Base-by-base conservation (phyloP, 176 grass and related monocot genomes). In the Triticum turgidum region DNA sequence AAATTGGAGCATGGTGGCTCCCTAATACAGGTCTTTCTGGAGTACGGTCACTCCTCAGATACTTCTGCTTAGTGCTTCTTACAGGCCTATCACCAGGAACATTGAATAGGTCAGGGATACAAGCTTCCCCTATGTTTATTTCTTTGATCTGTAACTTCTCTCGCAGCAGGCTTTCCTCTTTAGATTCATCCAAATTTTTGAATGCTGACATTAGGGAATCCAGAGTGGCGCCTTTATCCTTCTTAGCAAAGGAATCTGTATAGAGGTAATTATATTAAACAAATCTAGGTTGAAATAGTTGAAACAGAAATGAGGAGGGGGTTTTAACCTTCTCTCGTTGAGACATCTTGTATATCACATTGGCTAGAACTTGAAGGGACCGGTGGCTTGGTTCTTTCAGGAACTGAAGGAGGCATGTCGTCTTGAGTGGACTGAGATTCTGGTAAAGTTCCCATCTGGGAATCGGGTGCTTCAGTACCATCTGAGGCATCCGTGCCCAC, bases 141-240 rank as follows among this genome's bases (percentile, higher is more conserved):
- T 88, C 82, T 84, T 81, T 74, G 30, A 95, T 39, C 22, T 90
- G 80, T 69, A 95, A 87, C 18, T 14, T 84, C 86, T 92, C 24
- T 13, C 76, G 70, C 11, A 92, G 14, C 24, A 92, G n/a, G 29
- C 70, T 75, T 79, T 83, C 76, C 47, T 77, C 90, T 75, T 92
- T 83, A 37, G 30, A 21, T 86, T 76, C 90, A 64, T 88, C 80
- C 64, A 92, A 74, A 29, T 61, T 63, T 82, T 88, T 81, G 38
- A 92, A 75, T 15, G 88, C 76, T 47, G 56, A 81, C 47, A 95
- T 42, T 54, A 92, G 45, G 39, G 85, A 45, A 72, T 88, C 74
- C 29, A 90, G 61, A 47, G 74, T 29, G 9, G 30, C n/a, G 21
- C 33, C 18, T 12, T 51, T 39, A 82, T 80, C 54, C 17, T 84